phyloP scores from a whole-genome alignment of 2,329 filamentous ascomycete genomes.

The Fusarium oxysporum region DNA sequence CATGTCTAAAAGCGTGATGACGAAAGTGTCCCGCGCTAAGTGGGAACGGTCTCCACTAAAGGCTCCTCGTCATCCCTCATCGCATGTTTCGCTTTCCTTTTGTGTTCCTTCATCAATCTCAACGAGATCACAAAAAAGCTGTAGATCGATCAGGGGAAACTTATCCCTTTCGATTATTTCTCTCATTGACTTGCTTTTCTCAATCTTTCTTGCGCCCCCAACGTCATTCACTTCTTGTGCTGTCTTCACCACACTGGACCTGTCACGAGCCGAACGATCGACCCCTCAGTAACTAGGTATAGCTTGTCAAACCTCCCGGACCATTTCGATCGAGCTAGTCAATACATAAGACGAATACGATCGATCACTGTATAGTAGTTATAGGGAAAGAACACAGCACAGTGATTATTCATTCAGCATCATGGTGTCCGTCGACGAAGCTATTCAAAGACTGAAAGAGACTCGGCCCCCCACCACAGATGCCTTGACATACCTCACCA shows the following conservation, averaged over 20 bases:
- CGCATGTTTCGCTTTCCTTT: slow-evolving; percentile 27
- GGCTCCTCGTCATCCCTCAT: slow-evolving; percentile 38
- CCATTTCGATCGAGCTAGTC: slow-evolving; percentile 7
- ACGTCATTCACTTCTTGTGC: slow-evolving; percentile 3
- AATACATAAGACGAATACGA: slow-evolving; percentile 6
- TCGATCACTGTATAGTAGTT: background rate
- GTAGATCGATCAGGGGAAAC: slow-evolving; percentile 17
- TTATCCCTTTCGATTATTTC: background rate
- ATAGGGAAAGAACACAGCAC: background rate
- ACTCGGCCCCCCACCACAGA: slow-evolving; percentile 68
- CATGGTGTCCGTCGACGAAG: slow-evolving; percentile 53
- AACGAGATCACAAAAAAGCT: slow-evolving; percentile 30
- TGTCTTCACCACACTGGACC: background rate
- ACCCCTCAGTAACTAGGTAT: slow-evolving; percentile 28
- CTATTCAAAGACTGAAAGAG: slow-evolving; percentile 60
- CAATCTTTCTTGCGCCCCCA: background rate
- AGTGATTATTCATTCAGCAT: slow-evolving; percentile 1
- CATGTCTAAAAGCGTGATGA: slow-evolving; percentile 36
- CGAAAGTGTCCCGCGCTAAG: slow-evolving; percentile 34
- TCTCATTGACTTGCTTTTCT: background rate
- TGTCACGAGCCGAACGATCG: slow-evolving; percentile 8
- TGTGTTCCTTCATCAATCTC: slow-evolving; percentile 31
- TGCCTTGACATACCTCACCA: slow-evolving; percentile 80
- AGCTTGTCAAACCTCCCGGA: slow-evolving; percentile 3
- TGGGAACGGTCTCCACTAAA: slow-evolving; percentile 31